Conservation (phyloP, 805 yeast genomes). For the Hermanozyma aechmeae region DNA sequence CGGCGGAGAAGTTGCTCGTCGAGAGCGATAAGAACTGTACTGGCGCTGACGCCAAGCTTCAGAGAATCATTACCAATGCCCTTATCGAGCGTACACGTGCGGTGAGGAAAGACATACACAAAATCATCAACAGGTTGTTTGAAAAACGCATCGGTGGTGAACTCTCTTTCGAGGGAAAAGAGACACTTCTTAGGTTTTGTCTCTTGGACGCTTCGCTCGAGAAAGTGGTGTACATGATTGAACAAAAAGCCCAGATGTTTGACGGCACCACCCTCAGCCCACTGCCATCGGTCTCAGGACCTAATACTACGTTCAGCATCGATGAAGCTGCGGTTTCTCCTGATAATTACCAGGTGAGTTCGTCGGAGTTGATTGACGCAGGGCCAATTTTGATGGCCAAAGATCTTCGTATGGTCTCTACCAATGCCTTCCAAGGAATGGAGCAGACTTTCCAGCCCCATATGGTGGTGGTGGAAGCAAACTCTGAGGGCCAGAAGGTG, state of each 20-base stretch:
- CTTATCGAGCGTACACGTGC: constrained; percentile 42
- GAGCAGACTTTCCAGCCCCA: constrained; percentile 45
- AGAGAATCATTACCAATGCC: constrained; percentile 39
- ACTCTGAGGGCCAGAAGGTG: constrained; percentile 39
- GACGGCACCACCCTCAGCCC: constrained; percentile 11
- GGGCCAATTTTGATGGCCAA: constrained; percentile 38
- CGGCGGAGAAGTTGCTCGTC: constrained; percentile 58
- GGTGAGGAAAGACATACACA: constrained; percentile 42
- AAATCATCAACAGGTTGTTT: constrained; percentile 41
- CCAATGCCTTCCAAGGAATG: constrained; percentile 3
- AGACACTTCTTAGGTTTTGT: constrained; percentile 43
- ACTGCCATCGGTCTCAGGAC: constrained; percentile 6
- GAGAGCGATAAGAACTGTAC: constrained; percentile 8
- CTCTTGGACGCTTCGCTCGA: constrained; percentile 45
- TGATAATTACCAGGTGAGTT: constrained; percentile 28
- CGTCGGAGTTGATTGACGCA: constrained; percentile 40
- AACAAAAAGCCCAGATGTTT: constrained; percentile 23
- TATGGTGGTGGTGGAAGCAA: constrained; percentile 61
- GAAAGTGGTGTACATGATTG: constrained; percentile 42
- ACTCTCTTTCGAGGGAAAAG: constrained; percentile 46
- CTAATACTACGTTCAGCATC: too few relatives aligned
- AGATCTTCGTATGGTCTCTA: too few relatives aligned
- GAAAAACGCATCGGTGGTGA: constrained; percentile 35
- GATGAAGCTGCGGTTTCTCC: not conserved
- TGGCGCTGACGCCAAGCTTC: constrained; percentile 27